phyloP scores from a whole-genome alignment of 2,329 filamentous ascomycete genomes.

The Aspergillus melleus region DNA sequence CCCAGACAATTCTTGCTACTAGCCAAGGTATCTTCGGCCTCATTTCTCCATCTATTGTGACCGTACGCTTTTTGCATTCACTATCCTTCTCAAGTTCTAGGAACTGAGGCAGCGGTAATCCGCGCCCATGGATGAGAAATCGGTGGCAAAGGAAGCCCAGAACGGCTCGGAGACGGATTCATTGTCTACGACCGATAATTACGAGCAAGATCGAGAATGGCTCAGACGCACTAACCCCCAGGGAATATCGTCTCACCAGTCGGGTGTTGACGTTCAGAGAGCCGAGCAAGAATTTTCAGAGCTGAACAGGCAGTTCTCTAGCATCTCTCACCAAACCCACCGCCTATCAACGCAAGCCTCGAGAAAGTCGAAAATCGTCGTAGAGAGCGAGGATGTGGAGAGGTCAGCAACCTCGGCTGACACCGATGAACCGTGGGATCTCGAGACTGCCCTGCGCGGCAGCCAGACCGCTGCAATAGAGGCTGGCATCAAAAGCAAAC shows the following conservation, averaged over 20 bases:
- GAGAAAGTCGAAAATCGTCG: constrained; percentile 26
- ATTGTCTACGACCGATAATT: constrained; percentile 20
- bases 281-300: constrained; percentile 46
- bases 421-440: constrained; percentile 65
- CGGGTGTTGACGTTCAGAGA: constrained; percentile 48
- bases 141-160: constrained; percentile 12
- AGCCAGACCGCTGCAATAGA: constrained; percentile 69
- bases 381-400: constrained; percentile 54
- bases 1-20: background rate
- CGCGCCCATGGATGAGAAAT: constrained; percentile 22
- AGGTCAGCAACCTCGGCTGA: constrained; percentile 50
- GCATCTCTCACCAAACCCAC: constrained; percentile 37
- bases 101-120: background rate
- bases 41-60: background rate
- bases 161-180: constrained; percentile 31
- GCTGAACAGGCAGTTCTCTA: constrained; percentile 40
- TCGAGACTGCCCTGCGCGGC: constrained; percentile 72
- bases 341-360: constrained; percentile 36
- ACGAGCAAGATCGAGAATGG: constrained; percentile 33
- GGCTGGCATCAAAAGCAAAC: constrained; percentile 78
- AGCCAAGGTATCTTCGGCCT: background rate
- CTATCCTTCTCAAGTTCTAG: background rate
- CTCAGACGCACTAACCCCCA: constrained; percentile 32
- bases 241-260: constrained; percentile 32
- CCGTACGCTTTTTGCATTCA: background rate